Evolutionary conservation across 306 rosid genomes (phyloP).

Genomic region (Vigna unguiculata): DNA sequence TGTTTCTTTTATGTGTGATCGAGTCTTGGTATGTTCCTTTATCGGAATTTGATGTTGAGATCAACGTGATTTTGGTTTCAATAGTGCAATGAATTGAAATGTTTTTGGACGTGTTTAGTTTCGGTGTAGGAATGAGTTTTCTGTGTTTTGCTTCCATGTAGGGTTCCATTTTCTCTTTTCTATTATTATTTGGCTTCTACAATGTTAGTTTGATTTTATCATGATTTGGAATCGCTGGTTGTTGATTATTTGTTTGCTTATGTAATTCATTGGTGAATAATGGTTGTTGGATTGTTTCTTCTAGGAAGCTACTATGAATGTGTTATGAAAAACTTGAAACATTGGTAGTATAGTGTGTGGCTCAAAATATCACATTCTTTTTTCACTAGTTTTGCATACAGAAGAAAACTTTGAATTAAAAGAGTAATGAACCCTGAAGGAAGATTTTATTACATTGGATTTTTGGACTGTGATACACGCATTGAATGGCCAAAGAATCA

Average conservation of each 20-base stretch:
- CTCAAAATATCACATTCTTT: neutral
- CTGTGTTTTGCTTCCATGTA: neutral
- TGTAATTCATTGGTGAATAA: neutral
- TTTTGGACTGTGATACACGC: too few species aligned
- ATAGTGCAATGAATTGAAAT: neutral
- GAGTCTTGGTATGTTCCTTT: conserved; percentile 24
- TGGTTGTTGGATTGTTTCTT: neutral
- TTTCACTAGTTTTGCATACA: too few species aligned
- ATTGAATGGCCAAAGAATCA: too few species aligned
- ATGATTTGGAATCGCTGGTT: neutral
- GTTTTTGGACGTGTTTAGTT: conserved; percentile 21
- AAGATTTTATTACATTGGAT: too few species aligned
- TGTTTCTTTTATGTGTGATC: neutral
- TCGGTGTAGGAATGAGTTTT: neutral
- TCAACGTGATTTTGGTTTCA: neutral
- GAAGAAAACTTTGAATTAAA: too few species aligned
- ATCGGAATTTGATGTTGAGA: conserved; percentile 6
- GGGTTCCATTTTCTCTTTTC: neutral
- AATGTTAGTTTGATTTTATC: neutral
- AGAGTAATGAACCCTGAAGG: too few species aligned
- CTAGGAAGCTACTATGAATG: neutral
- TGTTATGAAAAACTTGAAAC: neutral
- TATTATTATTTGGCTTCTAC: neutral
- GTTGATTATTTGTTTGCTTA: neutral
- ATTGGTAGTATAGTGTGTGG: neutral